Percentiles rank a stretch among this genome's conserved stretches.
phyloP scores from a whole-genome alignment of 2,329 filamentous ascomycete genomes.

The Graphilbum sp. region DNA sequence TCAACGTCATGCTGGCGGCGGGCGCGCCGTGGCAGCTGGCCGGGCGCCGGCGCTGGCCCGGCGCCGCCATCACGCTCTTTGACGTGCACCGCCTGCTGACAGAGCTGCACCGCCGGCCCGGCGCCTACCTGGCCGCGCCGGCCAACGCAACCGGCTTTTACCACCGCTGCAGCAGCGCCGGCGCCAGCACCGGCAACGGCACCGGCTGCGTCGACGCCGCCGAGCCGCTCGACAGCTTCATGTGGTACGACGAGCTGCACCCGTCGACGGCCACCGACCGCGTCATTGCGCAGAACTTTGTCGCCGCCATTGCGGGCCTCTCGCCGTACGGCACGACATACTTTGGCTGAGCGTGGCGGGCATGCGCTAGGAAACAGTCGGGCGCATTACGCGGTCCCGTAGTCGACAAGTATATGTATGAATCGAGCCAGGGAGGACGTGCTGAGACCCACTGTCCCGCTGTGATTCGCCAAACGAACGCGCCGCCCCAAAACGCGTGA shows the following conservation, averaged over 20 bases:
- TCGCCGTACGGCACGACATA: conserved; percentile 21
- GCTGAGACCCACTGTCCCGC: too few species aligned
- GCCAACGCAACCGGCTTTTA: conserved; percentile 44
- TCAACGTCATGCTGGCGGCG: conserved; percentile 32
- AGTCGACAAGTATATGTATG: too few species aligned
- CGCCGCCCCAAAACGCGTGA: too few species aligned
- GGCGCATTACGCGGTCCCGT: too few species aligned
- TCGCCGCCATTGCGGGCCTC: conserved; percentile 21
- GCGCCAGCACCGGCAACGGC: conserved; percentile 8
- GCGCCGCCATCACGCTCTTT: conserved; percentile 46
- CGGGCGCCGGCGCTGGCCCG: conserved; percentile 32
- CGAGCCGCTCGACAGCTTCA: conserved; percentile 37
- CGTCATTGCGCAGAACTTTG: conserved; percentile 16
- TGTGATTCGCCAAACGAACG: too few species aligned
- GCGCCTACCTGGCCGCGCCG: conserved; percentile 44
- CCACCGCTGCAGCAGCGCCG: conserved; percentile 30
- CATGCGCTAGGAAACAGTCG: too few species aligned
- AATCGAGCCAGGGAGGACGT: too few species aligned
- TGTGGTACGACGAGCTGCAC: conserved; percentile 63
- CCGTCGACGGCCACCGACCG: conserved; percentile 41
- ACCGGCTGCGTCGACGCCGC: conserved; percentile 20
- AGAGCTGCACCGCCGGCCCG: conserved; percentile 47
- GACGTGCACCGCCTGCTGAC: conserved; percentile 48
- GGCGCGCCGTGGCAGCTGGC: conserved; percentile 29
- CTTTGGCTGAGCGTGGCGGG: neutral